These are phyloP conservation scores for Diaporthe ilicicola DNA, from an alignment of 2,329 filamentous ascomycete genomes.

Conservation along the genomic window DNA sequence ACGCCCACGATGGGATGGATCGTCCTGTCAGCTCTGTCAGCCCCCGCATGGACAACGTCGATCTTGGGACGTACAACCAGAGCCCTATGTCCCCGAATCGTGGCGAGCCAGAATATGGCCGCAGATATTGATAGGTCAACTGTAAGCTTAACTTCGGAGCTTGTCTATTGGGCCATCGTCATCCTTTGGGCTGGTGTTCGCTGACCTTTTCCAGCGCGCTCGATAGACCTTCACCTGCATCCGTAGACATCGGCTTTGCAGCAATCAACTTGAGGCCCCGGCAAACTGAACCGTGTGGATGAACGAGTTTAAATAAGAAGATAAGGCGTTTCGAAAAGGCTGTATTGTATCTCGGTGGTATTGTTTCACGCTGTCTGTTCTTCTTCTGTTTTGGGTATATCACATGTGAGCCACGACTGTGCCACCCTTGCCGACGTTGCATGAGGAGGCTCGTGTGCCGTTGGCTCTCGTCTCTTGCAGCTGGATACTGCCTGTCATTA, in stretches of 20 bases:
- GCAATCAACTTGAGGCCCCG: too few species aligned
- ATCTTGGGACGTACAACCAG: too few species aligned
- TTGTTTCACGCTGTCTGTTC: neutral
- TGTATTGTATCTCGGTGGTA: neutral
- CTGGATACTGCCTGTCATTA: neutral
- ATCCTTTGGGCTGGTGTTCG: neutral
- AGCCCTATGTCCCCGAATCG: neutral
- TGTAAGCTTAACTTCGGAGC: neutral
- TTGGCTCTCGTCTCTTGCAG: neutral
- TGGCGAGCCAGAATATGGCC: neutral
- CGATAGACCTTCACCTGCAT: neutral
- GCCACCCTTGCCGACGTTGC: neutral
- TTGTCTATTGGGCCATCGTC: too few species aligned
- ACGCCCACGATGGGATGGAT: neutral
- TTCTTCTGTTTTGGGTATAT: neutral
- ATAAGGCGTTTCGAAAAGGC: neutral
- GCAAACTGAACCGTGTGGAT: neutral
- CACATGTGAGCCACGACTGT: neutral
- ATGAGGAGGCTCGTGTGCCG: neutral
- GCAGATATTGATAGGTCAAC: neutral
- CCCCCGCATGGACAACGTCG: neutral
- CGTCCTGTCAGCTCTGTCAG: neutral
- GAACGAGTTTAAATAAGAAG: neutral
- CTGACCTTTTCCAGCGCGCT: neutral
- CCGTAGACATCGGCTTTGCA: neutral